Base-by-base conservation (phyloP, 164 flowering plant genomes). In the Dillenia suffruticosa region DNA sequence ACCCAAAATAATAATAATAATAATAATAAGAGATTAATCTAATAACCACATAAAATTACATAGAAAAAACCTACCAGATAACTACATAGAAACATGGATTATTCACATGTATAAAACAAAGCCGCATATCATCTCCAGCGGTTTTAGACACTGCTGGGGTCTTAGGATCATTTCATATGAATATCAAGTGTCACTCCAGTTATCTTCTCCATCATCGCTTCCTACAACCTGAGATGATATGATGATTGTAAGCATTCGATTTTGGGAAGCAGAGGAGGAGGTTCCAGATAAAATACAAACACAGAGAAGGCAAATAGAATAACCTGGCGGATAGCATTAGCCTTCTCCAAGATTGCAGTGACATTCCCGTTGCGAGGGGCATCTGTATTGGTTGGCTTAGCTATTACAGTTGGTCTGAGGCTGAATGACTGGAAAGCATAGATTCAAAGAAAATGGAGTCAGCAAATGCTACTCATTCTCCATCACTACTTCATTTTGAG, bases 291-390 rank as follows among this genome's bases (percentile, higher is more conserved):
- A 43, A 56, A n/a, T 12, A 8, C 17, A 43, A 17, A 48, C 5
- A 47, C 6, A 60, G 52, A 49, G 19, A 60, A 54, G n/a, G 62
- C 17, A 46, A 9, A 51, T 60, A 52, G 44, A 12, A 32, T 15
- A 70, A 93, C 98, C 96, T 90, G 93, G 68, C 92, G 97, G 64
- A 93, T 93, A 9, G 96, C 89, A 73, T 74, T 84, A 16, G 97
- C 98, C 77, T 93, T 93, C 79, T 88, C 86, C 75, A 90, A 64
- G 63, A 90, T 85, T 54, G 89, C 92, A 58, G 83, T 77, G 46
- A 90, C 87, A 51, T 84, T 83, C 69, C 66, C 73, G 63, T 77
- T 81, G 57, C 85, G 51, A n/a, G 77, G 43, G 10, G 82, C 71
- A 32, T 62, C 71, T 32, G 77, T 17, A 63, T 51, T 19, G 59